Conservation (phyloP, 2,329 filamentous ascomycete species). For the Botrytis pseudocinerea region DNA sequence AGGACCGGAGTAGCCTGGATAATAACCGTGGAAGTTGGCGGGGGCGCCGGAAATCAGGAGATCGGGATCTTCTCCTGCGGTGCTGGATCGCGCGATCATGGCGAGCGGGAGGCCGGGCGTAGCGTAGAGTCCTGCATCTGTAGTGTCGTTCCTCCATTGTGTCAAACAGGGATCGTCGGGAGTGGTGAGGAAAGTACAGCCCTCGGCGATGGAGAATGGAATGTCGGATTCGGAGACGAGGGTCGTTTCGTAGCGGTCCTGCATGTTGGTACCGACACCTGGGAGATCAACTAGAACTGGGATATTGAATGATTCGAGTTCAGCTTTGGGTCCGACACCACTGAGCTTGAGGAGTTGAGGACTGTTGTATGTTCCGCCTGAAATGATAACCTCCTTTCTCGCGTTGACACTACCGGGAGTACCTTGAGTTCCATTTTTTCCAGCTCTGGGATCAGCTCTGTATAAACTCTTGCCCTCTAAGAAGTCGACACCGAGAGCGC, state of each 20-base stretch:
- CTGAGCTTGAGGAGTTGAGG: conserved; percentile 50
- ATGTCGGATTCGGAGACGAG: conserved; percentile 46
- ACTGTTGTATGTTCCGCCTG: conserved; percentile 49
- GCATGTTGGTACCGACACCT: conserved; percentile 62
- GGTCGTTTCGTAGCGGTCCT: conserved; percentile 54
- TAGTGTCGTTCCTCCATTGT: conserved; percentile 29
- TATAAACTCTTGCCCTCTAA: conserved; percentile 46
- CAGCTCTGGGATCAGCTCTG: conserved; percentile 45
- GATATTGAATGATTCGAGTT: conserved; percentile 48
- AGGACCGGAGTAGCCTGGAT: conserved; percentile 47
- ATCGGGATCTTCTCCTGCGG: conserved; percentile 25
- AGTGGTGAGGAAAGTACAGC: conserved; percentile 41
- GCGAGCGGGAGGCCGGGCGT: conserved; percentile 50
- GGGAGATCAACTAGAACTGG: conserved; percentile 56
- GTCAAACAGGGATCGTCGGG: conserved; percentile 44
- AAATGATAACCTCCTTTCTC: conserved; percentile 48
- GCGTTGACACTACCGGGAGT: conserved; percentile 30
- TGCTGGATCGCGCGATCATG: conserved; percentile 31
- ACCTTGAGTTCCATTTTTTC: conserved; percentile 34
- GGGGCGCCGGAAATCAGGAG: conserved; percentile 24
- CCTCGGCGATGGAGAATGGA: conserved; percentile 43
- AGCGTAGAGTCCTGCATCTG: conserved; percentile 38
- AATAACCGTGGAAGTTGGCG: conserved; percentile 34
- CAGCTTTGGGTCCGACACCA: conserved; percentile 46
- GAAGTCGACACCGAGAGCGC: conserved; percentile 47